phyloP scores from a whole-genome alignment of 805 yeast genomes.

The Scheffersomyces ergatensis region DNA sequence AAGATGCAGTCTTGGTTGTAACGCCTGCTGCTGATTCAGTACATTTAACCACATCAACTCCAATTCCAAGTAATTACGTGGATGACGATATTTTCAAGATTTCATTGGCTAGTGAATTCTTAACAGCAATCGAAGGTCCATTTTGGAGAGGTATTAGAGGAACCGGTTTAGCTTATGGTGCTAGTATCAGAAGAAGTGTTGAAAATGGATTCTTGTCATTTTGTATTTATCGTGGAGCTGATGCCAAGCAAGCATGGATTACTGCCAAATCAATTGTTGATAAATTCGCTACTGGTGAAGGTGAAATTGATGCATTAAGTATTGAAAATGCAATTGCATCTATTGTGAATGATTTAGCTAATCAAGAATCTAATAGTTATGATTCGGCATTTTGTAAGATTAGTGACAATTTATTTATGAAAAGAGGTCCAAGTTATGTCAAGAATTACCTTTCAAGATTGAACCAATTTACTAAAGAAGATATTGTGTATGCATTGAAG shows the following conservation, averaged over 20 bases:
- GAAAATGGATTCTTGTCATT: slow-evolving; percentile 70
- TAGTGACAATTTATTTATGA: slow-evolving; percentile 60
- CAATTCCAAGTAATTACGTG: slow-evolving; percentile 50
- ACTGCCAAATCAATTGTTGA: slow-evolving; percentile 66
- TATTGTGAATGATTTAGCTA: slow-evolving; percentile 70
- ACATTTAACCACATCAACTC: slow-evolving; percentile 58
- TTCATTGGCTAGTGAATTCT: slow-evolving; percentile 68
- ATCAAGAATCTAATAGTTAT: slow-evolving; percentile 59
- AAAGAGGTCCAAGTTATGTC: slow-evolving; percentile 69
- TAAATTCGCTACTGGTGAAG: slow-evolving; percentile 54
- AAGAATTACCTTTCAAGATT: slow-evolving; percentile 51
- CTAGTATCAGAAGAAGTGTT: slow-evolving; percentile 52
- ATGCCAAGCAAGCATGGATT: slow-evolving; percentile 61
- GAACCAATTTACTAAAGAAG: slow-evolving; percentile 50
- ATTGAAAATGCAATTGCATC: slow-evolving; percentile 75
- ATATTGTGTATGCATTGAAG: slow-evolving; percentile 48
- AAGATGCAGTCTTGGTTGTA: slow-evolving; percentile 59
- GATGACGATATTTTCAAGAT: slow-evolving; percentile 64
- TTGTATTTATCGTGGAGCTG: slow-evolving; percentile 79
- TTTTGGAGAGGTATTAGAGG: slow-evolving; percentile 97
- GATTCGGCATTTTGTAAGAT: slow-evolving; percentile 68
- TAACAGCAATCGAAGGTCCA: slow-evolving; percentile 92
- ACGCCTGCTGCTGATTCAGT: slow-evolving; percentile 87
- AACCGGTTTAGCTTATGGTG: slow-evolving; percentile 91
- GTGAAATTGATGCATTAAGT: slow-evolving; percentile 53